Evolutionary conservation across 345 rosid genomes (phyloP), one percentile per base, ranked within the genome.

Genomic region (Raphanus raphanistrum): DNA sequence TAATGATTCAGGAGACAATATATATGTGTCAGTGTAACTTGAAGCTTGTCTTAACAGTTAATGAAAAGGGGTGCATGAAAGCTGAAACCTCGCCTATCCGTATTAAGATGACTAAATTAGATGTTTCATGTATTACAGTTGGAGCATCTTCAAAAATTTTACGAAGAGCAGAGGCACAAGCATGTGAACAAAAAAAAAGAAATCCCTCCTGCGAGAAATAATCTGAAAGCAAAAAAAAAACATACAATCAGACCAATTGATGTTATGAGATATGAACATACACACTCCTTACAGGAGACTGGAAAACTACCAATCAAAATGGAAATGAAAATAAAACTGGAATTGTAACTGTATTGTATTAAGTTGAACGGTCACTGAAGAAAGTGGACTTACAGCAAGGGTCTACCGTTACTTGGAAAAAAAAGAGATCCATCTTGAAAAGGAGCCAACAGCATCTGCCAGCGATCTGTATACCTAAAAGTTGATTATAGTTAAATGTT

Each of bases 161-260:
- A 73, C 90, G 97, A 76, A 94, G 84, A 62, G 97, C 90, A 64
- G 86, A 83, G 45, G 93, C 96, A 82, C 97, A 94, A 81, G 98
- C 88, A 85, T 82, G 87, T 55, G 92, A 88, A 68, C 88, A 88
- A 61, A 52, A 15, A 10, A 36, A 35, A 10, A 59, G 96, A 86
- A 70, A 94, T 88, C 70, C 98, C 97, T 71, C 95, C 86, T 33
- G 95, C 98, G 64, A 92, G 94, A 87, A 94, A 94, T 81, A 92
- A 90, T 81, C 98, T 94, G 96, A 84, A 88, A 88, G 75, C 32
- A 83, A 82, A 81, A 82, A 82, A 88, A 21, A 75, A 79, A 71
- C 71, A 68, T 11, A 66, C 79, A 74, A 58, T 58, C 45, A 21
- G 16, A 55, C 13, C 26, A 59, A 32, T 26, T 71, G 50, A 58